Percentiles rank a stretch among this genome's conserved stretches.
Conservation (phyloP, 352 stramenopile species). For the Globisporangium carolinianum region DNA sequence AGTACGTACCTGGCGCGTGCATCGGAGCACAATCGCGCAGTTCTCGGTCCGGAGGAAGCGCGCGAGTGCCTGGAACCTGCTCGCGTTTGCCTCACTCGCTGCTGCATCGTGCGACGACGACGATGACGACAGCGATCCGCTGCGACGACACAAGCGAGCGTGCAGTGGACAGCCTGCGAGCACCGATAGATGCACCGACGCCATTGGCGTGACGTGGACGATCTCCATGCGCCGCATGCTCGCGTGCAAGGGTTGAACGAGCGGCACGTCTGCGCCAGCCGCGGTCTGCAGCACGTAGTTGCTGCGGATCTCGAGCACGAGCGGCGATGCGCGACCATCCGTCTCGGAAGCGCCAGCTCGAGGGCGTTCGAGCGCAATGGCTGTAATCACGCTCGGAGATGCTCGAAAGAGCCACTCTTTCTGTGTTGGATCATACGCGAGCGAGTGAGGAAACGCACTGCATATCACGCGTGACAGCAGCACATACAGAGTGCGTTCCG, state of each 20-base stretch:
- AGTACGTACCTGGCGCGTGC: constrained; percentile 5
- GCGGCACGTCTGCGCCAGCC: constrained; percentile 1
- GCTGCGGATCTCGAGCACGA: constrained; percentile 15
- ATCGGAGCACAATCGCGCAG: constrained; percentile 15
- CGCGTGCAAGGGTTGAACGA: constrained; percentile 16
- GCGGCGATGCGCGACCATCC: not conserved
- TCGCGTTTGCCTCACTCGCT: constrained; percentile 1
- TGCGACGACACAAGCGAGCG: not conserved
- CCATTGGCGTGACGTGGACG: constrained; percentile 25
- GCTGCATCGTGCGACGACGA: not conserved
- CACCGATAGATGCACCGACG: constrained; percentile 26
- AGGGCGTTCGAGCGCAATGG: not conserved
- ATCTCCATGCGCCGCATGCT: constrained; percentile 16
- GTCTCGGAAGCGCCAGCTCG: no score
- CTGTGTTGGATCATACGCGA: constrained; percentile 8
- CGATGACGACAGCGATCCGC: no score
- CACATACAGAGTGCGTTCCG: not conserved
- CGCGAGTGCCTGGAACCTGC: constrained; percentile 12
- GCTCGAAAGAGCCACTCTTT: constrained; percentile 35
- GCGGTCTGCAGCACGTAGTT: constrained; percentile 16
- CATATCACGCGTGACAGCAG: not conserved
- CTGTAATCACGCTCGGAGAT: constrained; percentile 4
- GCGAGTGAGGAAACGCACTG: no score
- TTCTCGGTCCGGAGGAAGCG: constrained; percentile 9
- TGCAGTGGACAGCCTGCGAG: constrained; percentile 34